phyloP scores from a whole-genome alignment of 768 basidiomycete genomes.

The Daedalea quercina region DNA sequence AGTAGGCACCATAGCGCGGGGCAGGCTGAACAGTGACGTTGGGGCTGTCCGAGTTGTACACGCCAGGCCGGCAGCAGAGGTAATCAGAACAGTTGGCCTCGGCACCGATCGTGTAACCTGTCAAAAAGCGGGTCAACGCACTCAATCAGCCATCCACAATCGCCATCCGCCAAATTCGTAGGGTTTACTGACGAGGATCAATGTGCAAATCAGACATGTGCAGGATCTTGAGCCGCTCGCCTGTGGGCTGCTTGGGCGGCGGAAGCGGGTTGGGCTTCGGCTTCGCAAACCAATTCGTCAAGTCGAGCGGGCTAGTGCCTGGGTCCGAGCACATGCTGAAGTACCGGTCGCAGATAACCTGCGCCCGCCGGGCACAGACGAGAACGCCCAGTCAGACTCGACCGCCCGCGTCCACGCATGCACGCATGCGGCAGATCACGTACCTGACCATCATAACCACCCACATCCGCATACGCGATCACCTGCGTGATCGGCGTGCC shows the following conservation, averaged over 20 bases:
- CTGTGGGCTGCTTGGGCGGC: conserved; percentile 49
- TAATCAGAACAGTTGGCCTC: conserved; percentile 69
- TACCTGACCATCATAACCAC: conserved; percentile 71
- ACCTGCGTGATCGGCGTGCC: conserved; percentile 69
- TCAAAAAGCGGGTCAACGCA: not conserved
- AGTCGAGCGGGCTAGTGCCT: conserved; percentile 51
- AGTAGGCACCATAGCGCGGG: conserved; percentile 60
- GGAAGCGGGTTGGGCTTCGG: conserved; percentile 69
- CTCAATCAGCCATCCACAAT: not conserved
- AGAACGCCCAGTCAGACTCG: not conserved
- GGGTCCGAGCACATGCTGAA: conserved; percentile 49
- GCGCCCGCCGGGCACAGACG: not conserved
- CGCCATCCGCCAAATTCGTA: not conserved
- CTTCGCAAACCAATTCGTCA: conserved; percentile 67
- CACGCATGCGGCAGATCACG: not conserved
- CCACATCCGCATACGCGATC: conserved; percentile 60
- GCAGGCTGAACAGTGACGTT: conserved; percentile 48
- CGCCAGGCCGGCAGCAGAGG: conserved; percentile 57
- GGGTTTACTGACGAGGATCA: conserved; percentile 52
- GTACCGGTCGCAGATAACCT: conserved; percentile 60
- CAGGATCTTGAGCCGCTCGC: conserved; percentile 61
- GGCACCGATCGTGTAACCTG: conserved; percentile 62
- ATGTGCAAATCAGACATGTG: conserved; percentile 77
- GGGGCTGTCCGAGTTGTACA: conserved; percentile 42
- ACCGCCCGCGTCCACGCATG: not conserved